Evolutionary conservation across 2,329 filamentous ascomycete genomes (phyloP), one percentile per base, ranked within the genome.

Genomic region (Sphaerostilbella broomeana): DNA sequence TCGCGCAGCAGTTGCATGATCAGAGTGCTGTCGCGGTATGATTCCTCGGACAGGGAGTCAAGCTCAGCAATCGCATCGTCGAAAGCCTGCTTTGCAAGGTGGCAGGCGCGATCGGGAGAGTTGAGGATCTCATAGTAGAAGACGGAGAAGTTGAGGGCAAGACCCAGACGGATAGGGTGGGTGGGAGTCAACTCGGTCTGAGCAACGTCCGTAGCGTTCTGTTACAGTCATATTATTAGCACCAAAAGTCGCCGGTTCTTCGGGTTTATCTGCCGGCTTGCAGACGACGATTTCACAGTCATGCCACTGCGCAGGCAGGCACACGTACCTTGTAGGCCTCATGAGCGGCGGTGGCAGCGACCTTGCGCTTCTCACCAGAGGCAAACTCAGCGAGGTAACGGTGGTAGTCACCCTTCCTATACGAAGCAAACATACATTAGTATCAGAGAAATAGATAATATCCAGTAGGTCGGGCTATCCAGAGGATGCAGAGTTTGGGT

Each of bases 71-170:
- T 95, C 60, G 90, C 90, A 67, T 95, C 90, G 65, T 97, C 90
- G 62, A 97, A 97, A 35, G 92, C 90, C 76, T 97, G 90, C 81
- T 97, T 97, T 69, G 90, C 90, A 53, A 97, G 81, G 66, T 97
- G 90, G 81, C 90, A 97, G 61, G 90, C 90, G 63, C 86, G 87
- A 70, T 95, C 89, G 60, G 89, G 90, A 24, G 89, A 94, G 83
- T 95, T 97, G 63, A 95, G 76, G 65, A 95, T 95, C 79, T 95
- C 92, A 70, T 95, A 95, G 81, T 95, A 95, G 77, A 95, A 95
- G 60, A 95, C 90, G 50, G 89, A 95, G 81, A 97, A 95, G 84
- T 95, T 97, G 56, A 97, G 81, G 54, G 90, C 90, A 60, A 97
- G 84, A 67, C 90, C 90, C 52, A 97, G 86, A 60, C 90, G 89